A percentile compares a stretch with the other conserved stretches of the same genome.
Evolutionary conservation across 345 rosid genomes (phyloP).

Genomic region (Cardiospermum halicacabum): DNA sequence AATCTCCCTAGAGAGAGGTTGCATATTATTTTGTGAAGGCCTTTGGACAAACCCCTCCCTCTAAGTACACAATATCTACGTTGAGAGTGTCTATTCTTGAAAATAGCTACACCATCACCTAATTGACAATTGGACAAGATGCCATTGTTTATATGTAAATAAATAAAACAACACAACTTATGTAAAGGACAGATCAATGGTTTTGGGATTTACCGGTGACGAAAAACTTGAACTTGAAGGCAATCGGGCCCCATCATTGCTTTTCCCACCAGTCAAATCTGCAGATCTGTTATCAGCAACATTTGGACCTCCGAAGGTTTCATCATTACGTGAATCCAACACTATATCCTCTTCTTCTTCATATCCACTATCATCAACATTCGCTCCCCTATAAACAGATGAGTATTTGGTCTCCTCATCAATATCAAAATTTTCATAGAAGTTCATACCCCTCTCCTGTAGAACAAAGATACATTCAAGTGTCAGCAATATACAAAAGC

Average conservation of each 20-base stretch:
- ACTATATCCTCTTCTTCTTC: constrained; percentile 60
- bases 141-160: not conserved
- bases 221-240: constrained; percentile 46
- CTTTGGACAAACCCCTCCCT: not conserved
- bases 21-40: not conserved
- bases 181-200: constrained; percentile 1
- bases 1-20: not conserved
- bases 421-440: constrained; percentile 46
- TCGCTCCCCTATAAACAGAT: constrained; percentile 56
- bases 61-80: not conserved
- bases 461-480: constrained; percentile 18
- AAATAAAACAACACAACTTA: no score
- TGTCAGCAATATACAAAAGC: constrained; percentile 5
- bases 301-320: constrained; percentile 59
- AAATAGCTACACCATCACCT: not conserved
- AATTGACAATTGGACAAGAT: not conserved
- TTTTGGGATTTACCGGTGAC: constrained; percentile 31
- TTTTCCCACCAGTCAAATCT: constrained; percentile 39
- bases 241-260: constrained; percentile 33
- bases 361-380: constrained; percentile 71
- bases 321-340: constrained; percentile 50
- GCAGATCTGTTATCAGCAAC: constrained; percentile 30
- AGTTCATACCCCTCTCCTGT: constrained; percentile 85
- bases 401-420: constrained; percentile 91
- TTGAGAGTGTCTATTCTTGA: not conserved